Evolutionary conservation across 2,329 filamentous ascomycete species (phyloP), one percentile per base, ranked within the genome.

Genomic region (Beauveria australis): DNA sequence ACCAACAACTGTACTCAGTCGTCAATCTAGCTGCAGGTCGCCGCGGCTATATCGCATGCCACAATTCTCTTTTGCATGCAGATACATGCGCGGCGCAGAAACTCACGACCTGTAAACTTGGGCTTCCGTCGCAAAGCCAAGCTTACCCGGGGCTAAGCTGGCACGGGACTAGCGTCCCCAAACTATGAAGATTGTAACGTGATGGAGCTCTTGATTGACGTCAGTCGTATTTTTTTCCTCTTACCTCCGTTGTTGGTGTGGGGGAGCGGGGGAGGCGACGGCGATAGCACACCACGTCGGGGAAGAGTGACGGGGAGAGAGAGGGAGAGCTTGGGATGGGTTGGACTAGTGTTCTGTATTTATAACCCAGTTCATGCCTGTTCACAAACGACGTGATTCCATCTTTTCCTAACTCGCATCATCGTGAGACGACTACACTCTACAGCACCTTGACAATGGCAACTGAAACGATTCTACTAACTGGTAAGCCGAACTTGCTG

Each of bases 201-300:
- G 30, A 57, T 57, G 44, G 54, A 19, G 28, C 44, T 33, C 22
- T 57, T 28, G 54, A 57, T 57, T 57, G 54, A 57, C 54, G 54
- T 57, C 54, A 56, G 53, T 43, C 40, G 5, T 37, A 33, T 33
- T 3, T 2, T 2, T 22, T 22, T 33, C 43, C 18, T 28, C 40
- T 44, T 33, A 41, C 40, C 40, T 55, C 53, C 53, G 41, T 55
- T 22, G 24, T 49, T 49, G 48, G 48, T 30, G 53, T 43, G 43
- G 41, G 28, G 41, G 30, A 22, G 53, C 53, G 53, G 53, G 48
- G 48, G 6, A 24, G 14, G 22, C 22, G 46, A 41, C 53, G 53
- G 53, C 53, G 53, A 56, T 56, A 56, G 52, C 52, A 16, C 40
- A 48, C 43, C 22, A 41, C 33, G 54, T 18, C 3, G 1, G 28